Evolutionary conservation across 139 green algal genomes (phyloP).

Genomic region (Chlamydomonas sphaeroides): DNA sequence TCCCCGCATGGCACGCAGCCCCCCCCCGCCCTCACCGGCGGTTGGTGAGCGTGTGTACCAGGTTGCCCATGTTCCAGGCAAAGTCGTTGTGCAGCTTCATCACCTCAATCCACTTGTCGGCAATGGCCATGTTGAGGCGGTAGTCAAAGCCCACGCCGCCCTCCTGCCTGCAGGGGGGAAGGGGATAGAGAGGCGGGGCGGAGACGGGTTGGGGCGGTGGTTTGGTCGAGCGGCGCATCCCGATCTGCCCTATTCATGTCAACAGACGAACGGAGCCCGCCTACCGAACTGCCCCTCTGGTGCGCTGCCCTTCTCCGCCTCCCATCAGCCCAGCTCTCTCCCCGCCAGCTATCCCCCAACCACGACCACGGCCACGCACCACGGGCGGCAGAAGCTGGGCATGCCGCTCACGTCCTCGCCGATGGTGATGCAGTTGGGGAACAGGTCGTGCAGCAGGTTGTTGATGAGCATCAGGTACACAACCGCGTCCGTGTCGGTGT

Average conservation of each 20-base stretch:
- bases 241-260: too few relatives aligned
- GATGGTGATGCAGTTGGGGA: slow-evolving; percentile 90
- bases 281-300: too few relatives aligned
- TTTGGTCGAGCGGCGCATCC: too few relatives aligned
- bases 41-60: slow-evolving; percentile 97
- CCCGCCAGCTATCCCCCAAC: too few relatives aligned
- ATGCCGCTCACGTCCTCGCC: slow-evolving; percentile 97
- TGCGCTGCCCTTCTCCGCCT: too few relatives aligned
- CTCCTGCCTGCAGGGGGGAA: slow-evolving; percentile 64
- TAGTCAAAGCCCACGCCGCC: slow-evolving; percentile 99
- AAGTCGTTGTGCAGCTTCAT: slow-evolving; percentile 77
- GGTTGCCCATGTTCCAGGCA: slow-evolving; percentile 96
- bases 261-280: too few relatives aligned
- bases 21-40: slow-evolving; percentile 34
- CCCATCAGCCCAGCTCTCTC: too few relatives aligned
- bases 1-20: not conserved
- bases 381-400: slow-evolving; percentile 92
- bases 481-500: slow-evolving; percentile 89
- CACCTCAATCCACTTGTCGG: slow-evolving; percentile 95
- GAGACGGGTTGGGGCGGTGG: too few relatives aligned
- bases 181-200: too few relatives aligned
- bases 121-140: slow-evolving; percentile 98
- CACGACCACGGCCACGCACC: too few relatives aligned
- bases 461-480: slow-evolving; percentile 87
- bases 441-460: slow-evolving; percentile 94